Conservation (phyloP, 2,329 filamentous ascomycete genomes). For the Incumbomyces delicatus region DNA sequence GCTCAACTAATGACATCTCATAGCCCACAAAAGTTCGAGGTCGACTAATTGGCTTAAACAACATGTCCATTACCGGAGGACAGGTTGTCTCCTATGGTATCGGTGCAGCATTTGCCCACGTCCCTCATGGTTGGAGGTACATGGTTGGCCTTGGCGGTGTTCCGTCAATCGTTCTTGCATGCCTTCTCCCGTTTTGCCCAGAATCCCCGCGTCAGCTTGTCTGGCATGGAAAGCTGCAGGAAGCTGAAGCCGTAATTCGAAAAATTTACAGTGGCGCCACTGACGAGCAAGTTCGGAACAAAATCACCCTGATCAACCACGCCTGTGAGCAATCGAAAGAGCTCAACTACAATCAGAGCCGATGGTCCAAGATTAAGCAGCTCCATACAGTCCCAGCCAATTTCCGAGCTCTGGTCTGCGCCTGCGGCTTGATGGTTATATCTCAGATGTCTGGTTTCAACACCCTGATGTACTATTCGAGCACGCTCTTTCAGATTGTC, state of each 20-base stretch:
- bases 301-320: conserved; percentile 34
- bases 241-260: conserved; percentile 29
- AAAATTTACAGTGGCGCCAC: conserved; percentile 25
- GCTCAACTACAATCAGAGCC: conserved; percentile 32
- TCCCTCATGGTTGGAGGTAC: conserved; percentile 39
- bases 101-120: conserved; percentile 33
- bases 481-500: conserved; percentile 37
- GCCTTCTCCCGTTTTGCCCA: conserved; percentile 37
- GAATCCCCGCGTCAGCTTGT: conserved; percentile 42
- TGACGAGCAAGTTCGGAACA: conserved; percentile 35
- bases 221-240: conserved; percentile 32
- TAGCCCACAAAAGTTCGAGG: conserved; percentile 40
- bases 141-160: conserved; percentile 42
- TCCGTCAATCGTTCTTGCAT: conserved; percentile 37
- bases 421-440: conserved; percentile 45
- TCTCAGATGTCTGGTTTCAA: conserved; percentile 41
- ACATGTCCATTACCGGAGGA: conserved; percentile 34
- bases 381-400: conserved; percentile 35
- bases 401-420: conserved; percentile 36
- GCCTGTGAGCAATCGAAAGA: conserved; percentile 33
- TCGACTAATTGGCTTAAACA: conserved; percentile 41
- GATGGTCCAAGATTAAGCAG: conserved; percentile 37
- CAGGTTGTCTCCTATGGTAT: conserved; percentile 35
- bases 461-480: conserved; percentile 37
- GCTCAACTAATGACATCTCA: too few species aligned